A percentile compares a stretch with the other conserved stretches of the same genome.
Conservation (phyloP, 1,139 yeast species). For the Yamadazyma siamensis region DNA sequence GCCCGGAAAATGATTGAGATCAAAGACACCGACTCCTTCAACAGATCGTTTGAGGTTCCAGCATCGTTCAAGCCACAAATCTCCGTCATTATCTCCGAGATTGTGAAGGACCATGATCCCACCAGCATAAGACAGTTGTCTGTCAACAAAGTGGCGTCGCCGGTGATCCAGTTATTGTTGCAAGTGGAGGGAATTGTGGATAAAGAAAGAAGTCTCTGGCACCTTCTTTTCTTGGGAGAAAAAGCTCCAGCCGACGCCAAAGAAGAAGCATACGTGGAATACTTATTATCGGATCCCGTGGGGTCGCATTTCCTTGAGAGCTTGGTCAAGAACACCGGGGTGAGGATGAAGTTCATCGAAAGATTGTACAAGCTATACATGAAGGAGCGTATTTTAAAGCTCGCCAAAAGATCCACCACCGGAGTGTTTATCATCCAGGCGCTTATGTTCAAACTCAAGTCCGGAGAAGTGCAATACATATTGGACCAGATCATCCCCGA, state of each 20-base stretch:
- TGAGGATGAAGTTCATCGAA: conserved; percentile 65
- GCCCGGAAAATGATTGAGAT: conserved; percentile 93
- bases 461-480: conserved; percentile 57
- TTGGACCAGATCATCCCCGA: conserved; percentile 71
- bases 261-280: conserved; percentile 82
- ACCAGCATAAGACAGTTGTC: conserved; percentile 65
- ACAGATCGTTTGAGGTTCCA: conserved; percentile 70
- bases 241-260: conserved; percentile 51
- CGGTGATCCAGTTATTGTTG: conserved; percentile 76
- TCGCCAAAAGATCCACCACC: conserved; percentile 74
- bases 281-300: conserved; percentile 77
- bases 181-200: conserved; percentile 82
- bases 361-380: conserved; percentile 71
- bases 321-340: conserved; percentile 55
- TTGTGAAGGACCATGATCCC: conserved; percentile 40
- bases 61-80: conserved; percentile 63
- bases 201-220: conserved; percentile 67
- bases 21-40: conserved; percentile 68
- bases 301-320: conserved; percentile 89
- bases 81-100: conserved; percentile 37
- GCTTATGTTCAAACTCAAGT: conserved; percentile 56
- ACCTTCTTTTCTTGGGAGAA: conserved; percentile 42
- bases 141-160: conserved; percentile 79
- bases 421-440: conserved; percentile 83
- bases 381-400: conserved; percentile 65